These are phyloP conservation scores for Rhexocercosporidium sp. DNA, from an alignment of 2,329 filamentous ascomycete species.

Conservation along the genomic window DNA sequence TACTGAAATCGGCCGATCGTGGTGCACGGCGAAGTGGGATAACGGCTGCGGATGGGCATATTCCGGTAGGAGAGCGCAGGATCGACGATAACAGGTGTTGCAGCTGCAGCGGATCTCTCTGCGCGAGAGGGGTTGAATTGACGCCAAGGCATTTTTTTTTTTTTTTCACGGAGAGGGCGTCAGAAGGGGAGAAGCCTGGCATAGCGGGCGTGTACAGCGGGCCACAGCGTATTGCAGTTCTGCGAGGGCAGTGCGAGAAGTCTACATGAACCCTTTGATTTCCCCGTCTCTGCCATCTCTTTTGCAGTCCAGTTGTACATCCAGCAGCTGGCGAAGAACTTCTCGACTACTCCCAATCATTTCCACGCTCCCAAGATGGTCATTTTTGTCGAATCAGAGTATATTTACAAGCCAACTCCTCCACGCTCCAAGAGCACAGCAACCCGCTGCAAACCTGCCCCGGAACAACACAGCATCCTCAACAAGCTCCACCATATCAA, in stretches of 20 bases:
- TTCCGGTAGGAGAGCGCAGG: too few species aligned
- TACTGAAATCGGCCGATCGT: too few species aligned
- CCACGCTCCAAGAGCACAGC: constrained; percentile 29
- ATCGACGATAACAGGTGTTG: too few species aligned
- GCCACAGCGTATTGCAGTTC: too few species aligned
- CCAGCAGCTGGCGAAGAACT: constrained; percentile 27
- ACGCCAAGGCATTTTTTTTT: too few species aligned
- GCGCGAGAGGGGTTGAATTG: too few species aligned
- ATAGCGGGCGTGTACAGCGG: too few species aligned
- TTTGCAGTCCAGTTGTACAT: constrained; percentile 23
- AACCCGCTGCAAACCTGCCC: constrained; percentile 24
- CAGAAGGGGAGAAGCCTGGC: neutral
- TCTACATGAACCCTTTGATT: constrained; percentile 13
- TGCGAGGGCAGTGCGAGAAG: constrained; percentile 13
- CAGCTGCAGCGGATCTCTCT: neutral
- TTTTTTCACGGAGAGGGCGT: neutral
- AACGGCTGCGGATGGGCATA: too few species aligned
- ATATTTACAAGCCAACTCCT: constrained; percentile 34
- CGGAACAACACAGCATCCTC: constrained; percentile 25
- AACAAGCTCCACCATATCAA: constrained; percentile 27
- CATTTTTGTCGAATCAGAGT: constrained; percentile 30
- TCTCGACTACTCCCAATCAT: constrained; percentile 30
- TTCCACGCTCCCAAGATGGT: constrained; percentile 25
- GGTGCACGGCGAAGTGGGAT: too few species aligned
- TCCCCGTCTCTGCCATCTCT: constrained; percentile 15